Percentiles rank a stretch among this genome's conserved stretches.
phyloP scores from a whole-genome alignment of 1,284 basidiomycete species.

The Trametes versicolor region DNA sequence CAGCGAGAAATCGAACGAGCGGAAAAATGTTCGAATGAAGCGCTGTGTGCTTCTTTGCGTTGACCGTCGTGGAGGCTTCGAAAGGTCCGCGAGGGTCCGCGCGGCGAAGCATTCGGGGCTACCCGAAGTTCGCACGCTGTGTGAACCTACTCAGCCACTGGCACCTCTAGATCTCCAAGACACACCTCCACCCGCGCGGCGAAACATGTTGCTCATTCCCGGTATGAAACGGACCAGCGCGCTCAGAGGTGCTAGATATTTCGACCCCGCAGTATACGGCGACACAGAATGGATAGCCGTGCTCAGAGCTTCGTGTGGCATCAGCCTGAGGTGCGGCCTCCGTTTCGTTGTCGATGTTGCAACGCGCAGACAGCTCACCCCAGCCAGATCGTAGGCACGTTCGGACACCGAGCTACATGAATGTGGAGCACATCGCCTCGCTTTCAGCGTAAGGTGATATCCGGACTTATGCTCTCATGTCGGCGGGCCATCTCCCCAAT shows the following conservation, averaged over 20 bases:
- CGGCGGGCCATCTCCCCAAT: conserved; percentile 73
- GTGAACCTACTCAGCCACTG: no score
- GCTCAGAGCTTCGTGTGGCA: conserved; percentile 98
- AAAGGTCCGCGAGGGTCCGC: no score
- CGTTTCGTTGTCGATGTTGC: neutral
- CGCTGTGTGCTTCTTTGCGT: no score
- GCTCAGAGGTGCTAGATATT: conserved; percentile 57
- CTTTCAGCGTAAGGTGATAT: conserved; percentile 95
- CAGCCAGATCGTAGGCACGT: conserved; percentile 42
- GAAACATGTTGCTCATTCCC: neutral
- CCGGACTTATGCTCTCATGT: conserved; percentile 81
- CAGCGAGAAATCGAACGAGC: no score
- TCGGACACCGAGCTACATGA: no score
- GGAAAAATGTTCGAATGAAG: no score
- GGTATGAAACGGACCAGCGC: neutral
- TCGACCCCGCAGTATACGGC: conserved; percentile 85
- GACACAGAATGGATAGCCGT: conserved; percentile 97
- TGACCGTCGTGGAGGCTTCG: no score
- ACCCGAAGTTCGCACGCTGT: no score
- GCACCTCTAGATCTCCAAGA: no score
- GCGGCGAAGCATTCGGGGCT: no score
- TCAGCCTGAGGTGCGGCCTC: conserved; percentile 72
- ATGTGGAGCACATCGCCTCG: neutral
- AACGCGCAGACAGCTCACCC: conserved; percentile 5
- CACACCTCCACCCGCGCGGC: no score